These are phyloP conservation scores for Verruconis gallopava DNA, from an alignment of 2,329 filamentous ascomycete genomes.

Conservation along the genomic window DNA sequence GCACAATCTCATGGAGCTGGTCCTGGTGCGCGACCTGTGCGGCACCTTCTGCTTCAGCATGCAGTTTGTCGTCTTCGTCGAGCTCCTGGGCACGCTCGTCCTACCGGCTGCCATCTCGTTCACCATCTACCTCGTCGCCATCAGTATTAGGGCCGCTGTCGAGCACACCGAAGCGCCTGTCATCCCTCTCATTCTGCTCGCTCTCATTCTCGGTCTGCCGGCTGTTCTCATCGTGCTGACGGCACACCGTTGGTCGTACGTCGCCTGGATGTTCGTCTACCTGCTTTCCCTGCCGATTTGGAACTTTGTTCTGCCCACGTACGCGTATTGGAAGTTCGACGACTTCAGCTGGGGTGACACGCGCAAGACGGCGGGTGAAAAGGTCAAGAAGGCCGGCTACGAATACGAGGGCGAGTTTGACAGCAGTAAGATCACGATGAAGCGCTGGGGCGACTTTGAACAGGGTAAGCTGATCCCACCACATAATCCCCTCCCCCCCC, in stretches of 20 bases:
- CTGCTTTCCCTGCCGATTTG: slow-evolving; percentile 84
- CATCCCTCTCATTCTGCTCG: slow-evolving; percentile 82
- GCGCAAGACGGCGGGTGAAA: slow-evolving; percentile 84
- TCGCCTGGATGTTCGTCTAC: slow-evolving; percentile 96
- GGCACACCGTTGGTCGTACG: slow-evolving; percentile 82
- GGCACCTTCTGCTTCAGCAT: slow-evolving; percentile 99
- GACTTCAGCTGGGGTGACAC: slow-evolving; percentile 99
- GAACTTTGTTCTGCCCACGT: slow-evolving; percentile 91
- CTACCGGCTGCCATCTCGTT: slow-evolving; percentile 93
- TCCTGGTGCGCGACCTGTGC: slow-evolving; percentile 88
- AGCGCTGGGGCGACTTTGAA: slow-evolving; percentile 96
- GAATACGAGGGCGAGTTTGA: slow-evolving; percentile 95
- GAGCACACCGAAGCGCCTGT: slow-evolving; percentile 50
- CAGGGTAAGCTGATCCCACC: slow-evolving; percentile 33
- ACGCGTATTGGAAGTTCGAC: slow-evolving; percentile 99
- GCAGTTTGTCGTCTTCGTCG: slow-evolving; percentile 96
- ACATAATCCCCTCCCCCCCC: neutral
- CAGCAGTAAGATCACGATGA: slow-evolving; percentile 98
- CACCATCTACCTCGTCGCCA: slow-evolving; percentile 87
- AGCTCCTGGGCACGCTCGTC: slow-evolving; percentile 86
- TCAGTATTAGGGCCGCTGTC: slow-evolving; percentile 61
- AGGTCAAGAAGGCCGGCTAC: slow-evolving; percentile 72
- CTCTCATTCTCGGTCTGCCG: slow-evolving; percentile 82
- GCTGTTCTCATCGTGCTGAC: slow-evolving; percentile 86
- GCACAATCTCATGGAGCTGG: slow-evolving; percentile 95